Evolutionary conservation across 768 basidiomycete genomes (phyloP).

Genomic region (Lentinus tigrinus): DNA sequence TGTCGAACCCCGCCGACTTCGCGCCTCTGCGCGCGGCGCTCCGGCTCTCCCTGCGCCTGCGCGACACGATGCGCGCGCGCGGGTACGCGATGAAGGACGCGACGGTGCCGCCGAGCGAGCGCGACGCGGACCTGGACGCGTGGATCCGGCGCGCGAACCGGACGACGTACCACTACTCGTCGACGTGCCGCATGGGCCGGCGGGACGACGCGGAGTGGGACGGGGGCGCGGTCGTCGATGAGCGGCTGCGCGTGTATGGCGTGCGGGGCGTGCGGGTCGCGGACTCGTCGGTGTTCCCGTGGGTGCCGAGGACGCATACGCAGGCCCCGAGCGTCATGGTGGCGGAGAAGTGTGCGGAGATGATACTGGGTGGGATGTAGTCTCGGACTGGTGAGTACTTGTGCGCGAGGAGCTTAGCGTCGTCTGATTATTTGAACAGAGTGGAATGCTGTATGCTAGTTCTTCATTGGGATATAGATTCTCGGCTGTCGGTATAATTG

Average conservation of each 20-base stretch:
- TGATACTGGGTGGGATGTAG: conserved; percentile 21
- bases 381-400: no score
- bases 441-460: no score
- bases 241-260: conserved; percentile 43
- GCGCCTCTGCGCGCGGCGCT: conserved; percentile 23
- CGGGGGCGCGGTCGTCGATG: conserved; percentile 38
- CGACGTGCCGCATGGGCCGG: conserved; percentile 37
- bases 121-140: conserved; percentile 31
- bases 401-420: no score
- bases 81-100: conserved; percentile 21
- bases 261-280: conserved; percentile 38
- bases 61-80: conserved; percentile 15
- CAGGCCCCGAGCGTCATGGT: conserved; percentile 36
- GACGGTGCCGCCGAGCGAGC: conserved; percentile 26
- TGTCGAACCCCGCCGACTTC: conserved; percentile 28
- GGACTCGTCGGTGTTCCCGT: conserved; percentile 26
- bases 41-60: conserved; percentile 23
- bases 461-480: no score
- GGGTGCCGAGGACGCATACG: conserved; percentile 32
- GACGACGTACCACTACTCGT: conserved; percentile 37
- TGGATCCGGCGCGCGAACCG: conserved; percentile 25
- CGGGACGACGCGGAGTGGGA: conserved; percentile 4
- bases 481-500: no score
- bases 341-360: conserved; percentile 40
- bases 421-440: no score